Evolutionary conservation across 2,329 filamentous ascomycete genomes (phyloP).

Genomic region (Mollisia scopiformis): DNA sequence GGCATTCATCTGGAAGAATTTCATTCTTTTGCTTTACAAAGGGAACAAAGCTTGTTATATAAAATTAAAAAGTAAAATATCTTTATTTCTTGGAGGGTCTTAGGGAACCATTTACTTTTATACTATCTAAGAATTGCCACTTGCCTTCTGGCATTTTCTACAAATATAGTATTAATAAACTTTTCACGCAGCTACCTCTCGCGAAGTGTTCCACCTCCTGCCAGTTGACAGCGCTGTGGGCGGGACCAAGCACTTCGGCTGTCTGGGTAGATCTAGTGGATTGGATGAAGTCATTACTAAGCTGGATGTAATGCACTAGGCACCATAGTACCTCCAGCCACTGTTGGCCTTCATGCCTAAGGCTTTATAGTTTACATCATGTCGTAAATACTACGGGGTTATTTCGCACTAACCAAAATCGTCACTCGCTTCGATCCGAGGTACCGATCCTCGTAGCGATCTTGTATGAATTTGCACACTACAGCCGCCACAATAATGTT

Average conservation of each 20-base stretch:
- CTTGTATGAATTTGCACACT: background rate
- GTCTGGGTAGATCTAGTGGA: background rate
- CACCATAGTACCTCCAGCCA: background rate
- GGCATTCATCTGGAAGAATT: too few species aligned
- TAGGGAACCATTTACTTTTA: background rate
- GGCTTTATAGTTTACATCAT: background rate
- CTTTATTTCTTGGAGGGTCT: background rate
- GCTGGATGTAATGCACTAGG: slow-evolving; percentile 6
- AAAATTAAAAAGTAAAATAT: background rate
- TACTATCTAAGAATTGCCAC: background rate
- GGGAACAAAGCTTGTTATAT: background rate
- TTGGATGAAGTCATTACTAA: slow-evolving; percentile 9
- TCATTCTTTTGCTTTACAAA: too few species aligned
- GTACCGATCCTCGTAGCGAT: background rate
- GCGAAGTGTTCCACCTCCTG: too few species aligned
- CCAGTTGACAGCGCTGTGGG: too few species aligned
- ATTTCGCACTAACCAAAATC: slow-evolving; percentile 7
- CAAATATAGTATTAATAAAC: background rate
- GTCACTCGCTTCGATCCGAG: background rate
- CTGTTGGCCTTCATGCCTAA: background rate
- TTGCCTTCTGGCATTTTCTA: background rate
- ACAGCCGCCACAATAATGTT: background rate
- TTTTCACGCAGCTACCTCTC: too few species aligned
- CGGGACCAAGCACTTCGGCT: background rate
- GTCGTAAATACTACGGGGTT: slow-evolving; percentile 1